Evolutionary conservation across 148 eudicot species (phyloP), one percentile per base, ranked within the genome.

Genomic region (Dysphania ambrosioides): DNA sequence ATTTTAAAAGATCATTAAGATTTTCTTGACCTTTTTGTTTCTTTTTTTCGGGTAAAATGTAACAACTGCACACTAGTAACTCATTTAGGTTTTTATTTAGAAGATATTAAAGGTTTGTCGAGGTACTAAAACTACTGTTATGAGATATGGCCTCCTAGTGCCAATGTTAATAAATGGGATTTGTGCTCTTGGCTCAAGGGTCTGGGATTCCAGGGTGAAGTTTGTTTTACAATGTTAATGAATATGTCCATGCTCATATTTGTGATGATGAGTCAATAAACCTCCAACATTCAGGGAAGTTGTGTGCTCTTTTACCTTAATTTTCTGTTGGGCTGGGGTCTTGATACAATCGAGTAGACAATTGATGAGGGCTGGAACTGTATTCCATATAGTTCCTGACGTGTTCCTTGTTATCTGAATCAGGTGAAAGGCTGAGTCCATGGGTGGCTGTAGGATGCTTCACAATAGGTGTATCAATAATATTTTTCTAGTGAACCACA

Each of bases 351-450:
- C 1, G 70, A 40, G 2, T 23, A n/a, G n/a, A 36, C 21, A 2
- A 55, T 42, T 65, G 34, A 56, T 66, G 73, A 31, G 61, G 36
- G 18, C 21, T 9, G 30, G 41, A 62, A 51, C 11, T 21, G 34
- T 2, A 26, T 55, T 34, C 41, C 47, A 40, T 8, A 53, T 26
- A 34, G 21, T 2, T 47, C 31, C 75, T 77, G 56, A 79, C 59
- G 19, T 42, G 60, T 30, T 71, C 47, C 34, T 32, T 61, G 29
- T 76, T 83, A 74, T 4, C 32, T 85, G 74, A 18, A 82, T 79
- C 87, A 91, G 97, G 97, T 80, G 98, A 90, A 79, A 83, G 96
- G 16, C 77, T 90, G 86, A 90, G 97, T 76, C 96, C 97, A 0
- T 95, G 96, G 97, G 93, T 95, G 72, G 88, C 90, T 19, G 79